phyloP scores from a whole-genome alignment of 306 rosid genomes.

The Inga oerstediana region DNA sequence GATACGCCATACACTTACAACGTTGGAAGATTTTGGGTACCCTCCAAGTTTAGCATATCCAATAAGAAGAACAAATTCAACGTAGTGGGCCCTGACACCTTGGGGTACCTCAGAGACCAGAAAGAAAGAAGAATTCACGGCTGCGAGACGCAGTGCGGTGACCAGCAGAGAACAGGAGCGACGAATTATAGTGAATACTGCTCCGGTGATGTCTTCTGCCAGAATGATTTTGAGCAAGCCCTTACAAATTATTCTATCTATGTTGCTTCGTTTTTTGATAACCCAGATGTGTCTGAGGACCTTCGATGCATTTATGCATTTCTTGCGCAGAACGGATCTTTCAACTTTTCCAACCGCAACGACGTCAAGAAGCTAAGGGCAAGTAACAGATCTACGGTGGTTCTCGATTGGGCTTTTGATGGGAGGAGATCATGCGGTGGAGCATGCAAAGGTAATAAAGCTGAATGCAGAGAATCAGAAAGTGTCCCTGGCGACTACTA shows the following conservation, averaged over 20 bases:
- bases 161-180: too few species aligned
- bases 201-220: background rate
- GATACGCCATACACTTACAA: too few species aligned
- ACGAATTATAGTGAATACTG: too few species aligned
- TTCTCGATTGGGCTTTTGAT: background rate
- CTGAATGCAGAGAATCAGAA: background rate
- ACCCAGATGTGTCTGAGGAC: too few species aligned
- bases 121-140: background rate
- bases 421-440: background rate
- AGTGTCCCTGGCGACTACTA: background rate
- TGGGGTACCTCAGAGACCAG: background rate
- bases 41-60: background rate
- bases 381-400: background rate
- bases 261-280: too few species aligned
- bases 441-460: background rate
- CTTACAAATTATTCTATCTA: background rate
- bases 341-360: background rate
- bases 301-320: background rate
- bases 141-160: background rate
- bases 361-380: too few species aligned
- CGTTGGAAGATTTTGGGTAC: background rate
- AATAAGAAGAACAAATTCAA: background rate
- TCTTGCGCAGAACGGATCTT: background rate
- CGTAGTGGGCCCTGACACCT: background rate
- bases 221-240: background rate